Conservation (phyloP, 495 filamentous ascomycete genomes). For the Xylaria longipes region DNA sequence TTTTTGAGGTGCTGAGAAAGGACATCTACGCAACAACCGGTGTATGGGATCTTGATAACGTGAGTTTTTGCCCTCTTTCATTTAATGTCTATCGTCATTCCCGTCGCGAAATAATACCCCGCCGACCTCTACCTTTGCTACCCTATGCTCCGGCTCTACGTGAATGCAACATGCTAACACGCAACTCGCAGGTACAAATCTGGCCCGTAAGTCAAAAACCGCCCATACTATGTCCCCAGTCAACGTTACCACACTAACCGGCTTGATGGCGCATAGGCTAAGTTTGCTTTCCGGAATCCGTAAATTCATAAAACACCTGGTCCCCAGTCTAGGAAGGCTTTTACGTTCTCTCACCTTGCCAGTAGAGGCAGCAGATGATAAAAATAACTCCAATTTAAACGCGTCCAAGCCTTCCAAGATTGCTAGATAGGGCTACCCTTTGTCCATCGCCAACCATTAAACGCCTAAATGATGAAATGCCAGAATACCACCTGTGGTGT, state of each 20-base stretch:
- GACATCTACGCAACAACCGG: slow-evolving; percentile 74
- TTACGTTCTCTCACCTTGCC: background rate
- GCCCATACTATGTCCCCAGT: background rate
- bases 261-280: slow-evolving; percentile 32
- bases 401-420: background rate
- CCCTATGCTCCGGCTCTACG: background rate
- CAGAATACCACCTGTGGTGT: background rate
- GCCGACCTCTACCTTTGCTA: background rate
- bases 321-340: background rate
- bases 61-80: slow-evolving; percentile 38
- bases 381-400: background rate
- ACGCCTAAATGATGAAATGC: background rate
- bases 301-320: slow-evolving; percentile 12
- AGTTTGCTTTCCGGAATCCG: slow-evolving; percentile 50
- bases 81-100: slow-evolving; percentile 5
- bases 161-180: slow-evolving; percentile 29
- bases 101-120: background rate
- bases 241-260: slow-evolving; percentile 23
- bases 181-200: slow-evolving; percentile 42
- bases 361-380: background rate
- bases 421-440: background rate
- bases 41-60: slow-evolving; percentile 87
- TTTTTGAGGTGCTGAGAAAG: slow-evolving; percentile 66
- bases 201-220: slow-evolving; percentile 42
- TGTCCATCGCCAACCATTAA: background rate